Conservation (phyloP, 768 basidiomycete genomes). For the Termitomyces titanicus region DNA sequence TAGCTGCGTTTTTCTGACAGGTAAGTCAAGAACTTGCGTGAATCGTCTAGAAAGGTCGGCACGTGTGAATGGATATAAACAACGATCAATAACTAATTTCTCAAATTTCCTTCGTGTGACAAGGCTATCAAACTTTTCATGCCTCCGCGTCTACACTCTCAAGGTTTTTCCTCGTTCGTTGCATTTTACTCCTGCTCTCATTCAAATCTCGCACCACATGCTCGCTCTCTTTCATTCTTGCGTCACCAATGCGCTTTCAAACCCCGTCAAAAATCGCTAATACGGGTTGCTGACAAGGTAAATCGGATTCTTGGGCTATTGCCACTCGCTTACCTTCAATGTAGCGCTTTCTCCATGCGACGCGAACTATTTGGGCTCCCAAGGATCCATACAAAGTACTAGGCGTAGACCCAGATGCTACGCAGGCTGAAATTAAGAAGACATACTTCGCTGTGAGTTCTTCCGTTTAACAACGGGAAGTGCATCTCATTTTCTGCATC, state of each 20-base stretch:
- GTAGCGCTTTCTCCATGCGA: slow-evolving; percentile 77
- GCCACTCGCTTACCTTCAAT: slow-evolving; percentile 16
- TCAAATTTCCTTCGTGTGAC: slow-evolving; percentile 26
- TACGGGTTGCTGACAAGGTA: slow-evolving; percentile 39
- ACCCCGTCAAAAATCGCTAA: slow-evolving; percentile 19
- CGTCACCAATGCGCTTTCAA: slow-evolving; percentile 33
- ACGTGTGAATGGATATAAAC: slow-evolving; percentile 18
- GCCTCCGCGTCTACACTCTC: slow-evolving; percentile 48
- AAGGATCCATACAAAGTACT: slow-evolving; percentile 93
- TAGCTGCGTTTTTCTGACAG: too few relatives aligned
- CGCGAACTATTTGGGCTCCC: slow-evolving; percentile 45
- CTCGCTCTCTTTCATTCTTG: slow-evolving; percentile 38
- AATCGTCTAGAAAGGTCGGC: not conserved
- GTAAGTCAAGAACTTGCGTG: not conserved
- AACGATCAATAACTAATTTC: slow-evolving; percentile 32
- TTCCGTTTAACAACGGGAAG: slow-evolving; percentile 5
- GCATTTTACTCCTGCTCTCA: slow-evolving; percentile 57
- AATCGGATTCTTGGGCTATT: slow-evolving; percentile 5
- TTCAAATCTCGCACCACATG: slow-evolving; percentile 21
- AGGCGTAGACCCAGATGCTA: slow-evolving; percentile 82
- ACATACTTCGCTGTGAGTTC: slow-evolving; percentile 85
- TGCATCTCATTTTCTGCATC: slow-evolving; percentile 15
- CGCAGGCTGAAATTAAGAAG: slow-evolving; percentile 92
- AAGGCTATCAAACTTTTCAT: slow-evolving; percentile 27
- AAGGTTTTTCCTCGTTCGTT: slow-evolving; percentile 51